Base-by-base conservation (phyloP, 2,329 filamentous ascomycete species). In the Exophiala dermatitidis region DNA sequence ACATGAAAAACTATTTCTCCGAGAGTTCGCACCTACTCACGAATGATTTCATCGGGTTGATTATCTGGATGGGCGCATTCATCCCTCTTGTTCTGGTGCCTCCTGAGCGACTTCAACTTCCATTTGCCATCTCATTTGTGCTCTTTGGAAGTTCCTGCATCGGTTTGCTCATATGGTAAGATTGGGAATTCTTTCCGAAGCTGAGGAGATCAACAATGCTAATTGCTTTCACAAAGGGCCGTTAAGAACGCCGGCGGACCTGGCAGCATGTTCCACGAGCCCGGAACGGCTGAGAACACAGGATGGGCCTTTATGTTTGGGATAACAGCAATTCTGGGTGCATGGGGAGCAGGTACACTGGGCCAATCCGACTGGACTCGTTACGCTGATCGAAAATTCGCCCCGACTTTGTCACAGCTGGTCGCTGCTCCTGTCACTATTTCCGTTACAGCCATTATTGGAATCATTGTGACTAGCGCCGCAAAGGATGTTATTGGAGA, bases 401-500 rank as follows among this genome's bases (percentile, higher is more conserved):
- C 63, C 8, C 62, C 63, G 2, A 63, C 61, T 2, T 47, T 66
- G 40, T 65, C 60, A 2, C 61, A 62, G 31, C 53, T 61, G 12
- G 43, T 63, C 40, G 65, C 66, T 9, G 69, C 64, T 12, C 69
- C 71, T 4, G 58, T 71, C 9, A 69, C 67, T 3, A 69, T 72
- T 48, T 64, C 67, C 6, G 54, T 71, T 34, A 71, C 68, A 4
- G 66, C 68, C 6, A 62, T 68, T 9, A 66, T 67, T 46, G 69
- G 69, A 1, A 66, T 73, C 19, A 60, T 72, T 10, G 66, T 71
- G 41, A 71, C 70, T 2, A 68, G 64, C 32, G 68, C 67, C 2
- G 57, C 67, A 6, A 61, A 62, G 6, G 60, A 60, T 40, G 45
- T 65, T 6, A 46, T 62, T 9, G 38, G 38, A 1, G 62, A 69